These are phyloP conservation scores for Tolypocladium paradoxum DNA, from an alignment of 2,329 filamentous ascomycete species.

Conservation along the genomic window DNA sequence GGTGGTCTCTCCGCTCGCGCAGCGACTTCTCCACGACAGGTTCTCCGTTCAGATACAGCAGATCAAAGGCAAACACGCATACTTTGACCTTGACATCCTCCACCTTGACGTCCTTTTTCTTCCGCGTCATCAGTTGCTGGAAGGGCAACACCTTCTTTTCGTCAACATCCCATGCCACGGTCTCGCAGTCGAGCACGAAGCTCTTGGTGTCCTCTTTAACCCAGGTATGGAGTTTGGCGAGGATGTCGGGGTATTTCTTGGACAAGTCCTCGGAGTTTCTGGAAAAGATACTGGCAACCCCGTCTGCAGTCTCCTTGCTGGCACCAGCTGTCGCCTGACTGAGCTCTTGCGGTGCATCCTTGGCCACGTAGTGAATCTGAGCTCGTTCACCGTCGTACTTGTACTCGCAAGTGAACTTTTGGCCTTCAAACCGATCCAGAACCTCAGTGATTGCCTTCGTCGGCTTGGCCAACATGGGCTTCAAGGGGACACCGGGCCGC, in stretches of 20 bases:
- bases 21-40: slow-evolving; percentile 80
- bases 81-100: slow-evolving; percentile 96
- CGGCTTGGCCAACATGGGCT: slow-evolving; percentile 97
- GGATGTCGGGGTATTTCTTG: slow-evolving; percentile 94
- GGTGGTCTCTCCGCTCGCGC: slow-evolving; percentile 67
- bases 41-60: slow-evolving; percentile 87
- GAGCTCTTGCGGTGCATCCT: slow-evolving; percentile 62
- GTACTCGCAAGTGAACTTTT: slow-evolving; percentile 96
- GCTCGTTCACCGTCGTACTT: slow-evolving; percentile 97
- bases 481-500: slow-evolving; percentile 84
- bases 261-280: slow-evolving; percentile 94
- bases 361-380: slow-evolving; percentile 95
- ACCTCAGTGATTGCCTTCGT: slow-evolving; percentile 98
- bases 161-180: slow-evolving; percentile 87
- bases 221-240: slow-evolving; percentile 80
- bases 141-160: slow-evolving; percentile 96
- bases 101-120: slow-evolving; percentile 91
- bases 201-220: slow-evolving; percentile 82
- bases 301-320: slow-evolving; percentile 55
- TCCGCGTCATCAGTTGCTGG: slow-evolving; percentile 95
- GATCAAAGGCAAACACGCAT: slow-evolving; percentile 92
- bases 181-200: slow-evolving; percentile 98
- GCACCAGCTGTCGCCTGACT: slow-evolving; percentile 48
- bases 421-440: slow-evolving; percentile 87
- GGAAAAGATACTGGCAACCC: slow-evolving; percentile 89